Evolutionary conservation across 192 early-diverging fungal genomes (phyloP).

Genomic region (Thamnidium elegans): DNA sequence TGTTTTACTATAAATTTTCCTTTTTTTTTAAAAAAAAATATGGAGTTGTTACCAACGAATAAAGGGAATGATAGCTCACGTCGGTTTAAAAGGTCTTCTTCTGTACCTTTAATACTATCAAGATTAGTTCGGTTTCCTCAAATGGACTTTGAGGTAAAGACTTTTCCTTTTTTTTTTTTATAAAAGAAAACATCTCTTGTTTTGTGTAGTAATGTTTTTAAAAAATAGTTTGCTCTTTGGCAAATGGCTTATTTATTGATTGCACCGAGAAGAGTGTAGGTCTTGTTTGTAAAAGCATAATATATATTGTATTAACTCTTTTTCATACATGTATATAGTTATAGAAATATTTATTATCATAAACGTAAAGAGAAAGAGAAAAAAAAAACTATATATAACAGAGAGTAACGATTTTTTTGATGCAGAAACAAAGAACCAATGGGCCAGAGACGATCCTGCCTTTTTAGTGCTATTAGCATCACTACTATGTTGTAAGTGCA

Average conservation of each 20-base stretch:
- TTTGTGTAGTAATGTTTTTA: too few relatives aligned
- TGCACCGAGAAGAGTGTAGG: slow-evolving; percentile 79
- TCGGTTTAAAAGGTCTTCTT: too few relatives aligned
- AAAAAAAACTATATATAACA: not conserved
- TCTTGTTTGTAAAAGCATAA: not conserved
- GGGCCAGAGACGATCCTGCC: slow-evolving; percentile 96
- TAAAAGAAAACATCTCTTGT: too few relatives aligned
- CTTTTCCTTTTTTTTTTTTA: too few relatives aligned
- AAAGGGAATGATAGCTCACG: too few relatives aligned
- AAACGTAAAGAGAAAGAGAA: slow-evolving; percentile 64
- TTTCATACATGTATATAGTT: slow-evolving; percentile 47
- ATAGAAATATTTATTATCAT: slow-evolving; percentile 94
- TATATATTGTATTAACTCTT: not conserved
- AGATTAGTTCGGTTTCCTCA: slow-evolving; percentile 35
- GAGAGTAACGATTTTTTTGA: not conserved
- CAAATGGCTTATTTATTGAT: slow-evolving; percentile 85
- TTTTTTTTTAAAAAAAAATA: too few relatives aligned
- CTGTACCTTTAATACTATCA: not conserved
- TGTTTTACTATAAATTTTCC: too few relatives aligned
- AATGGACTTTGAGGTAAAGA: slow-evolving; percentile 73
- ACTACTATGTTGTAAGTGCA: slow-evolving; percentile 41
- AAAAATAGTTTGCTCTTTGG: slow-evolving; percentile 73
- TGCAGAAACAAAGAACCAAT: slow-evolving; percentile 97
- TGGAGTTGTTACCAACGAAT: too few relatives aligned
- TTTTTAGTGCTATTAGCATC: slow-evolving; percentile 78